Conservation (phyloP, 495 filamentous ascomycete species). For the Amphirosellinia nigrospora region DNA sequence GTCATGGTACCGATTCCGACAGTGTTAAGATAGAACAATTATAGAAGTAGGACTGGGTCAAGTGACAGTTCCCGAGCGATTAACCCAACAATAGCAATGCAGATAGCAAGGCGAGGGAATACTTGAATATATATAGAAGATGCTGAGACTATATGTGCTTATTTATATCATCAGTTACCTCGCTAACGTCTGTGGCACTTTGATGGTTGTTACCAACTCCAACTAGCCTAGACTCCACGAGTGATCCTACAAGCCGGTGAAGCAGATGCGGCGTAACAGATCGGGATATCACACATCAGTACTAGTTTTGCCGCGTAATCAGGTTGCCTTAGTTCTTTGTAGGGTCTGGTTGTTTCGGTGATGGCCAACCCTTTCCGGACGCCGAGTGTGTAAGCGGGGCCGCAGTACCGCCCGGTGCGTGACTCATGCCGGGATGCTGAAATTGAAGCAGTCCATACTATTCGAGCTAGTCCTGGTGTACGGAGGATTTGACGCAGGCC, state of each 20-base stretch:
- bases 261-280: neutral
- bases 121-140: neutral
- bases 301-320: neutral
- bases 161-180: neutral
- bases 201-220: neutral
- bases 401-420: neutral
- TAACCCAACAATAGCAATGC: neutral
- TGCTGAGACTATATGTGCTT: neutral
- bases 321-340: neutral
- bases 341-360: neutral
- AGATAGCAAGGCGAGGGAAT: neutral
- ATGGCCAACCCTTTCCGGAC: conserved; percentile 9
- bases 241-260: neutral
- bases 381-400: conserved; percentile 6
- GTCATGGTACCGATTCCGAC: conserved; percentile 35
- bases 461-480: neutral
- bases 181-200: neutral
- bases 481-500: no score
- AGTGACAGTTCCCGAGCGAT: neutral
- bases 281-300: neutral
- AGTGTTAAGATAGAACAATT: neutral
- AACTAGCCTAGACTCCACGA: neutral
- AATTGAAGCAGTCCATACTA: neutral
- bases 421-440: neutral
- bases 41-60: neutral